Evolutionary conservation across 768 basidiomycete genomes (phyloP).

Genomic region (Clitopilus hobsonii): DNA sequence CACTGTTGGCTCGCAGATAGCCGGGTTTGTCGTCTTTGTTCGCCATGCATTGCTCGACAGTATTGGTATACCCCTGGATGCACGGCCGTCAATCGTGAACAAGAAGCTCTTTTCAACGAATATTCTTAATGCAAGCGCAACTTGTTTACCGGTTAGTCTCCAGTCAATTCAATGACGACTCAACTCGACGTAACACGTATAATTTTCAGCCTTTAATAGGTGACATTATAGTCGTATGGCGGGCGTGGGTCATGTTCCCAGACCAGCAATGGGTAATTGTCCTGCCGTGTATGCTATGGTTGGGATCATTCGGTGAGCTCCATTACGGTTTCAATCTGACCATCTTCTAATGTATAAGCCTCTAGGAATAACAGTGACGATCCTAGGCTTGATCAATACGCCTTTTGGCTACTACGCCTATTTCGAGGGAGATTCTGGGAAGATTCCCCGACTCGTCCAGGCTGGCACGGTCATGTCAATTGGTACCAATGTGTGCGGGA

Average conservation of each 20-base stretch:
- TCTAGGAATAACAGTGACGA: too few relatives aligned
- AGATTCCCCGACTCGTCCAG: constrained; percentile 9
- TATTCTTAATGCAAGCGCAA: neutral
- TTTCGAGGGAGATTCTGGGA: constrained; percentile 17
- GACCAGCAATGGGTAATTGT: constrained; percentile 11
- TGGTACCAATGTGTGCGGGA: constrained; percentile 16
- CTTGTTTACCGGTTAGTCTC: neutral
- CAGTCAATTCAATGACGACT: too few relatives aligned
- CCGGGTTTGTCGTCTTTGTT: neutral
- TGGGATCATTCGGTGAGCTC: constrained; percentile 21
- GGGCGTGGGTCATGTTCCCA: constrained; percentile 20
- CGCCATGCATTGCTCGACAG: neutral
- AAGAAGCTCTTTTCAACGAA: neutral
- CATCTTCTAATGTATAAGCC: too few relatives aligned
- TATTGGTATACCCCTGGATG: neutral
- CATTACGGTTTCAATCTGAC: too few relatives aligned
- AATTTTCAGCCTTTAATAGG: constrained; percentile 24
- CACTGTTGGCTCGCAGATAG: neutral
- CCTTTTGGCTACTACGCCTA: constrained; percentile 12
- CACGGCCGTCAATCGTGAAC: neutral
- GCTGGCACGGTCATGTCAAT: too few relatives aligned
- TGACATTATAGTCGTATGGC: constrained; percentile 25
- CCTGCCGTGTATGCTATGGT: constrained; percentile 19
- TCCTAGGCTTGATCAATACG: too few relatives aligned
- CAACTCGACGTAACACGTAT: too few relatives aligned